Evolutionary conservation across 768 basidiomycete species (phyloP).

Genomic region (Termitomyces sp.): DNA sequence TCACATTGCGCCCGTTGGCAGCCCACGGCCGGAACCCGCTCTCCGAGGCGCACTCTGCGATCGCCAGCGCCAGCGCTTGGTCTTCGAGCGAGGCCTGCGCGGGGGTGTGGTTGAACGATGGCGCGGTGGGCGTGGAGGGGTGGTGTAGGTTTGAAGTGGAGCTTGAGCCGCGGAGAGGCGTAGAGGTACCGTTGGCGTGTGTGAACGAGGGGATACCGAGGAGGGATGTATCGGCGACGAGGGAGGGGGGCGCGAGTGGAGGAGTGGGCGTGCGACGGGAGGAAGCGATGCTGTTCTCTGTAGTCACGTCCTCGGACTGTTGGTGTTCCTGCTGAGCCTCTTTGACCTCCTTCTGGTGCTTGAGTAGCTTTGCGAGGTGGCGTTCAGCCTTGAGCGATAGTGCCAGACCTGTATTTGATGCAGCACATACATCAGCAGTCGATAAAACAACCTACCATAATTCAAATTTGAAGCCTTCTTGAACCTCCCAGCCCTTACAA

Average conservation of each 20-base stretch:
- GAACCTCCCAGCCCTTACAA: slow-evolving; percentile 78
- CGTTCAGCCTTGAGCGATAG: slow-evolving; percentile 60
- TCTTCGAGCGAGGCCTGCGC: slow-evolving; percentile 59
- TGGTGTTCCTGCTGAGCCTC: slow-evolving; percentile 6
- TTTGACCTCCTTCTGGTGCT: slow-evolving; percentile 9
- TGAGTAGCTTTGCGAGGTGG: slow-evolving; percentile 45
- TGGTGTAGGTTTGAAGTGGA: slow-evolving; percentile 1
- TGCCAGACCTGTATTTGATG: slow-evolving; percentile 34
- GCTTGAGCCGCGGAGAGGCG: not conserved
- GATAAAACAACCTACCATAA: slow-evolving; percentile 41
- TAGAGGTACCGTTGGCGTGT: not conserved
- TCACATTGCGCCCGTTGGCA: slow-evolving; percentile 62
- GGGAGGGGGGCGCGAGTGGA: not conserved
- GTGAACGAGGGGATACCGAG: slow-evolving; percentile 2
- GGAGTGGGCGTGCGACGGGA: not conserved
- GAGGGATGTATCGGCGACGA: slow-evolving; percentile 8
- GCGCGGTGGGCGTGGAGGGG: not conserved
- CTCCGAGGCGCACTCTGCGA: slow-evolving; percentile 69
- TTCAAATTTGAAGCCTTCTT: slow-evolving; percentile 97
- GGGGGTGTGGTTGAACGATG: too few relatives aligned
- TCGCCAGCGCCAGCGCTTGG: slow-evolving; percentile 63
- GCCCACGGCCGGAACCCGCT: slow-evolving; percentile 65
- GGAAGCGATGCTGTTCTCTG: not conserved
- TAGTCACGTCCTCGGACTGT: not conserved
- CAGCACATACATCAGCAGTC: too few relatives aligned